A percentile compares a stretch with the other conserved stretches of the same genome.
These are phyloP conservation scores for Tetraselmis chui DNA, from an alignment of 139 green algal genomes.

Conservation along the genomic window DNA sequence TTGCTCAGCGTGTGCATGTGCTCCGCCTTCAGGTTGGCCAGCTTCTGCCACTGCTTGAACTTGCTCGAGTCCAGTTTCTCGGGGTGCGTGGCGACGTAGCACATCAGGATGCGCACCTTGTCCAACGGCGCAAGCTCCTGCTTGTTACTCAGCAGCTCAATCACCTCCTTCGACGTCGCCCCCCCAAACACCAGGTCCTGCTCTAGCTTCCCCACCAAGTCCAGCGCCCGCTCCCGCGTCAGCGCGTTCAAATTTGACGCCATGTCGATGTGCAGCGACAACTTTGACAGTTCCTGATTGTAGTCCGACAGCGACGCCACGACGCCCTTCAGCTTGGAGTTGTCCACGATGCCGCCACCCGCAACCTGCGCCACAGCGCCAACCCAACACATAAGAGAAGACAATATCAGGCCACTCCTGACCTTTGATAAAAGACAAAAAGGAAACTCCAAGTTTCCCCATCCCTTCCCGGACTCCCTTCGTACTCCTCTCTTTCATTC, in stretches of 20 bases:
- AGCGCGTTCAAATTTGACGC: conserved; percentile 52
- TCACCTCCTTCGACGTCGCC: conserved; percentile 82
- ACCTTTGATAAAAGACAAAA: no score
- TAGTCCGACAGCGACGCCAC: neutral
- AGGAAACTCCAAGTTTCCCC: no score
- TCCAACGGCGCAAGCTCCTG: conserved; percentile 28
- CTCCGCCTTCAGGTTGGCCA: conserved; percentile 43
- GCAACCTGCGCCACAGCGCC: conserved; percentile 10
- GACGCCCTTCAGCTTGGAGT: neutral
- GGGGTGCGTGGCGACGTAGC: conserved; percentile 88
- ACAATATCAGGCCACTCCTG: no score
- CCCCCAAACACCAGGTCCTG: conserved; percentile 95
- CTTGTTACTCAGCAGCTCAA: conserved; percentile 53
- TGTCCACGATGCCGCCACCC: conserved; percentile 8
- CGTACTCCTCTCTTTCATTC: no score
- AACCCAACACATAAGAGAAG: no score
- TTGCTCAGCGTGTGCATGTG: conserved; percentile 81
- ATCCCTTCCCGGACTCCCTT: no score
- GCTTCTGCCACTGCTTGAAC: conserved; percentile 66
- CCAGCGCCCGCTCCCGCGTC: conserved; percentile 58
- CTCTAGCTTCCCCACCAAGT: conserved; percentile 81
- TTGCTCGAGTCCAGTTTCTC: conserved; percentile 84
- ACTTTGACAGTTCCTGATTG: conserved; percentile 61
- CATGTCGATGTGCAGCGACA: conserved; percentile 83
- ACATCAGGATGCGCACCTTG: conserved; percentile 77